Percentiles rank a stretch among this genome's conserved stretches.
phyloP scores from a whole-genome alignment of 2,329 filamentous ascomycete species.

The Monilinia aucupariae region DNA sequence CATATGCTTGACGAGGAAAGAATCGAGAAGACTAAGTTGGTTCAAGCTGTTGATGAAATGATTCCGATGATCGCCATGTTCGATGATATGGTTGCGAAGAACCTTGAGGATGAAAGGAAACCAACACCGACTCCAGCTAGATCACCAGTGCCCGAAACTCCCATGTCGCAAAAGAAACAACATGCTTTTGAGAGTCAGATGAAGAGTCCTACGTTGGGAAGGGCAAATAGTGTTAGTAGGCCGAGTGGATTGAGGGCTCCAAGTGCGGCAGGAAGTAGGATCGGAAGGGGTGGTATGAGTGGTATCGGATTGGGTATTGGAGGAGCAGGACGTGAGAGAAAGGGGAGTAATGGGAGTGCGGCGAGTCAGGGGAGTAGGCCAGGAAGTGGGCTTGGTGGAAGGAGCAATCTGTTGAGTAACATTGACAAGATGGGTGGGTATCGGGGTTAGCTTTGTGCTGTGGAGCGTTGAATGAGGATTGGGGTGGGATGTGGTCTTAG shows the following conservation, averaged over 20 bases:
- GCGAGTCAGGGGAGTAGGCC: slow-evolving; percentile 28
- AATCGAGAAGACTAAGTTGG: slow-evolving; percentile 78
- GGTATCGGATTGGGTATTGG: slow-evolving; percentile 21
- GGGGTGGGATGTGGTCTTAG: neutral
- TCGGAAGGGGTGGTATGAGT: slow-evolving; percentile 36
- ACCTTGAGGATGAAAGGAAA: slow-evolving; percentile 19
- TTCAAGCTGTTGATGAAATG: slow-evolving; percentile 78
- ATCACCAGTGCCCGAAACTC: slow-evolving; percentile 28
- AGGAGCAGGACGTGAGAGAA: slow-evolving; percentile 10
- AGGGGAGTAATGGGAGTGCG: slow-evolving; percentile 38
- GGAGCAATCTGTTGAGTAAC: slow-evolving; percentile 75
- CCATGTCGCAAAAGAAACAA: slow-evolving; percentile 19
- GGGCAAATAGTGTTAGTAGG: slow-evolving; percentile 51
- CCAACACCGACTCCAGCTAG: neutral
- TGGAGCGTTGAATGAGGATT: neutral
- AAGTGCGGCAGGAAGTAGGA: slow-evolving; percentile 42
- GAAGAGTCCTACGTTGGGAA: slow-evolving; percentile 29
- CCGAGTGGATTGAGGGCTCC: slow-evolving; percentile 59
- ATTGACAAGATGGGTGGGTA: slow-evolving; percentile 72
- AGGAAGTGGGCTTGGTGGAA: slow-evolving; percentile 37
- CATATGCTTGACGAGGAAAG: slow-evolving; percentile 66
- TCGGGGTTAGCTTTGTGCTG: neutral
- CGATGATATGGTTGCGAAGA: slow-evolving; percentile 34
- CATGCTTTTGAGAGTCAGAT: slow-evolving; percentile 25
- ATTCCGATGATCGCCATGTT: slow-evolving; percentile 57